Evolutionary conservation across 352 stramenopile genomes (phyloP).

Genomic region (Phytophthora idaei): DNA sequence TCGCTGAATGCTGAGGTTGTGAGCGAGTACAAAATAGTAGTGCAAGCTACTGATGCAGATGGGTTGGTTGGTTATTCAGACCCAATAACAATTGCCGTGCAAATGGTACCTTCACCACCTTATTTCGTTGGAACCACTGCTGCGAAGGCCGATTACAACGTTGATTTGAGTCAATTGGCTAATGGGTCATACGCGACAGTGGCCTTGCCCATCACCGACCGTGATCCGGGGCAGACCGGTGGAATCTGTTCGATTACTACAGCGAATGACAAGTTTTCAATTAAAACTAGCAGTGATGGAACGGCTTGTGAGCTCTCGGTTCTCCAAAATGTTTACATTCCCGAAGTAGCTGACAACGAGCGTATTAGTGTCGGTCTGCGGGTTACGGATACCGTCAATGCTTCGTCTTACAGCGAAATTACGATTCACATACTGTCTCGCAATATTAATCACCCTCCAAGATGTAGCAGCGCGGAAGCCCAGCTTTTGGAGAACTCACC

Average conservation of each 20-base stretch:
- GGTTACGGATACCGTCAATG: conserved; percentile 45
- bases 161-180: conserved; percentile 54
- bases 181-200: conserved; percentile 53
- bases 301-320: conserved; percentile 31
- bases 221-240: conserved; percentile 49
- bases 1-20: conserved; percentile 45
- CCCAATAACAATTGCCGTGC: conserved; percentile 44
- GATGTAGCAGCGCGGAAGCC: conserved; percentile 30
- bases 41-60: conserved; percentile 50
- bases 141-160: conserved; percentile 35
- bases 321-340: conserved; percentile 13
- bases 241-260: conserved; percentile 48
- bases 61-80: conserved; percentile 45
- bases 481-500: conserved; percentile 57
- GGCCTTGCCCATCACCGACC: conserved; percentile 46
- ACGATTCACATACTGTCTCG: conserved; percentile 49
- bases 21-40: conserved; percentile 40
- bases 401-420: conserved; percentile 46
- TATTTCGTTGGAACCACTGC: conserved; percentile 49
- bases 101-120: conserved; percentile 47
- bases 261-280: conserved; percentile 34
- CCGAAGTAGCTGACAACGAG: conserved; percentile 9
- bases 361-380: conserved; percentile 24
- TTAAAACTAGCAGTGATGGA: conserved; percentile 28
- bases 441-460: conserved; percentile 55